Evolutionary conservation across 306 rosid genomes (phyloP), one percentile per base, ranked within the genome.

Genomic region (Prunus dulcis): DNA sequence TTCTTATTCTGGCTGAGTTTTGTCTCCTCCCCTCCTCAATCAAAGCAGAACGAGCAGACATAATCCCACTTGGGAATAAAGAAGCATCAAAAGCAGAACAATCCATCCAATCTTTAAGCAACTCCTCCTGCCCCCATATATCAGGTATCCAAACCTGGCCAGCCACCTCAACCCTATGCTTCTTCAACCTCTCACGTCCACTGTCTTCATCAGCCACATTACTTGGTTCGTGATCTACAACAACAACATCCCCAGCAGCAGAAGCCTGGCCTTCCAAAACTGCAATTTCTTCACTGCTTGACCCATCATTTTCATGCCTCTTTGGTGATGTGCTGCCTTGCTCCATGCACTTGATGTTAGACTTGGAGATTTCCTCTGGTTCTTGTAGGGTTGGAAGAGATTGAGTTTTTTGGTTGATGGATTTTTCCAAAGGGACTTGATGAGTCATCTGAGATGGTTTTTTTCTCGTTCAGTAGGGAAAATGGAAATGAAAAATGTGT

Each of bases 131-230:
- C 2, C 98, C 98, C 98, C 98, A 94, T 19, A 75, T 85, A 1
- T 94, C 98, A 32, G 98, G 98, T 72, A 94, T 87, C 96, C 98
- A 90, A 4, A 92, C 91, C 32, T 84, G 82, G 7, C 96, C 97
- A 3, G 87, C 91, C 73, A 92, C 82, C 83, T 92, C 97, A 60
- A 81, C 61, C 62, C 93, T 80, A 28, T 89, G 93, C 81, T 84
- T 83, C 88, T 87, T 90, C 84, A 90, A 86, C 90, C 80, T 92
- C 89, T 92, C 98, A 0, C 95, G 81, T 49, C 88, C 96, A 69
- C 81, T 78, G 4, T 80, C 89, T 47, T 83, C 97, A 32, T 5
- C 77, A 11, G 11, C 75, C 43, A 34, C 52, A 49, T 49, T 49
- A 49, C 52, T 49, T 52, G 43, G 43, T 7, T 14, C 45, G 30